Evolutionary conservation across 495 filamentous ascomycete genomes (phyloP).

Genomic region (Sphaerosporella brunnea): DNA sequence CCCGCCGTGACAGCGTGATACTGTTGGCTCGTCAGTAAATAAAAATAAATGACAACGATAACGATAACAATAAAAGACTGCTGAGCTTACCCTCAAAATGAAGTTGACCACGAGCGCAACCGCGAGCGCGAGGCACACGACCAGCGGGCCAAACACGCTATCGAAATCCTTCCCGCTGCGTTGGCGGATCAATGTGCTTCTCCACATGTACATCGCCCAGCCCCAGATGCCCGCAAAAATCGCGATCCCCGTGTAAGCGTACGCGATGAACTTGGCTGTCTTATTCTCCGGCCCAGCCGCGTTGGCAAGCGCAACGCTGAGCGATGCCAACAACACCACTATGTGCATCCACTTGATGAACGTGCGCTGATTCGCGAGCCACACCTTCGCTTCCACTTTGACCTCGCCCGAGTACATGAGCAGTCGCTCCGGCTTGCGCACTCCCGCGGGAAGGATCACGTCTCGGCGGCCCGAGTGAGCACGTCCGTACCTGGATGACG

Average conservation of each 20-base stretch:
- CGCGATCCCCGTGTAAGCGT: conserved; percentile 67
- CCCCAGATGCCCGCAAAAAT: conserved; percentile 75
- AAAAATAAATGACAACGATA: not conserved
- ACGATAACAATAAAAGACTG: too few relatives aligned
- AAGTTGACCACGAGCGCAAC: conserved; percentile 75
- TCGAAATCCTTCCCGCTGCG: conserved; percentile 87
- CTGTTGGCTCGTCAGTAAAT: not conserved
- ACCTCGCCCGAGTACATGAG: conserved; percentile 87
- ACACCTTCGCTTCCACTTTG: conserved; percentile 88
- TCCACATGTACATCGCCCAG: conserved; percentile 57
- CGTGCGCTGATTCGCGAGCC: conserved; percentile 93
- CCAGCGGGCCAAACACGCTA: conserved; percentile 61
- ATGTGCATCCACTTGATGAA: conserved; percentile 98
- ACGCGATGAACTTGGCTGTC: conserved; percentile 54
- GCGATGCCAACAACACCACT: conserved; percentile 58
- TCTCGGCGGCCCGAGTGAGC: conserved; percentile 17
- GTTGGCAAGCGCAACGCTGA: conserved; percentile 74
- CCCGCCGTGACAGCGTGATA: not conserved
- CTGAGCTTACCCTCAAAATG: conserved; percentile 33
- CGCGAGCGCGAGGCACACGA: conserved; percentile 63
- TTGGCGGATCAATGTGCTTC: conserved; percentile 59
- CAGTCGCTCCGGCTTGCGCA: conserved; percentile 63
- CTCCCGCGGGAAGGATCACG: conserved; percentile 53
- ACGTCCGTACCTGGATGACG: conserved; percentile 44
- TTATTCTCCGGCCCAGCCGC: conserved; percentile 55